Evolutionary conservation across 805 yeast species (phyloP).

Genomic region (Candida hungchunana): DNA sequence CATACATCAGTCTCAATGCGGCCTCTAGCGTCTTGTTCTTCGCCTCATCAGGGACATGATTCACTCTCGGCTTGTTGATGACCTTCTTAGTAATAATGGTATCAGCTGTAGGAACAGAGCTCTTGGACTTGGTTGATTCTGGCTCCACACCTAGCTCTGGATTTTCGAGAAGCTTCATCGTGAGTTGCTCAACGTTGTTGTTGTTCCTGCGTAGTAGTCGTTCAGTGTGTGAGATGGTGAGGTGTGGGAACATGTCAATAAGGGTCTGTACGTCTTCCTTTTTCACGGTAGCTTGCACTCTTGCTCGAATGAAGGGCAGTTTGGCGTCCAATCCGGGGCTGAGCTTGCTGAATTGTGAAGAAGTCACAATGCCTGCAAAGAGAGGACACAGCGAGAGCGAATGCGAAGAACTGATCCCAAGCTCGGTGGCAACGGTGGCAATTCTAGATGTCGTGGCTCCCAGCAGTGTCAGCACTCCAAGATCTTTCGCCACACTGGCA

Average conservation of each 20-base stretch:
- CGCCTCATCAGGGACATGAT: constrained; percentile 41
- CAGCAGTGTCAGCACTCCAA: constrained; percentile 49
- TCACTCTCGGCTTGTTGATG: constrained; percentile 8
- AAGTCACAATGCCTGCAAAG: constrained; percentile 48
- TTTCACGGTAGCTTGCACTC: constrained; percentile 1
- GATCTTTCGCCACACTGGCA: constrained; percentile 40
- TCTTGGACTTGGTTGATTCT: constrained; percentile 9
- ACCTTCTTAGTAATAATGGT: constrained; percentile 18
- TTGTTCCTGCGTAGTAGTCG: constrained; percentile 44
- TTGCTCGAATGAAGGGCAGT: constrained; percentile 39
- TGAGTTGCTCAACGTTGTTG: constrained; percentile 51
- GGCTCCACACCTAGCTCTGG: constrained; percentile 38
- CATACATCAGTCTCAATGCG: constrained; percentile 61
- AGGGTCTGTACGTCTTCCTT: constrained; percentile 31
- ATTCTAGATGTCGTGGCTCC: constrained; percentile 11
- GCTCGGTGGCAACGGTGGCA: constrained; percentile 37
- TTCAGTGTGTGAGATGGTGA: constrained; percentile 44
- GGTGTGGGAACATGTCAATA: constrained; percentile 64
- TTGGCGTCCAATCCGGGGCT: constrained; percentile 51
- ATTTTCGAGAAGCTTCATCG: constrained; percentile 57
- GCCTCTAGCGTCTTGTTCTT: constrained; percentile 53
- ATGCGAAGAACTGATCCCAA: constrained; percentile 40
- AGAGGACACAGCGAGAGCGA: constrained; percentile 49
- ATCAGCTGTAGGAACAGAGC: constrained; percentile 16
- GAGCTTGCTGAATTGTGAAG: constrained; percentile 40